Evolutionary conservation across 306 rosid species (phyloP).

Genomic region (Quercus robur): DNA sequence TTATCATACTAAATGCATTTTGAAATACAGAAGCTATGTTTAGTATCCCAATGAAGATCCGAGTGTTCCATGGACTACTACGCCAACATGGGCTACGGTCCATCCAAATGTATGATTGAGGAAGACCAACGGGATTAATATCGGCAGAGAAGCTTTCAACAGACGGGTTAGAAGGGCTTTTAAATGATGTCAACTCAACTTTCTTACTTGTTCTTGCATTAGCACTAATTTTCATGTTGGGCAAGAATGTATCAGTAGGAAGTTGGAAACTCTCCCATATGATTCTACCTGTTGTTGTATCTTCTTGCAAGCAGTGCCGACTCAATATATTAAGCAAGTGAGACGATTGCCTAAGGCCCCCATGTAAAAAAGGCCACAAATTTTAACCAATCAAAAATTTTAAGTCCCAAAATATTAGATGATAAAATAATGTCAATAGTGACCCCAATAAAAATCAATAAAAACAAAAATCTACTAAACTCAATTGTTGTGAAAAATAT

Average conservation of each 20-base stretch:
- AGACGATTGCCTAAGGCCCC: too few relatives aligned
- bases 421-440: too few relatives aligned
- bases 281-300: background rate
- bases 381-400: too few relatives aligned
- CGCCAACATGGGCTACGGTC: conserved; percentile 39
- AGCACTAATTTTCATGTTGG: conserved; percentile 24
- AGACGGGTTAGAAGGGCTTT: conserved; percentile 34
- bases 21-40: conserved; percentile 28
- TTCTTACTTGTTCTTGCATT: conserved; percentile 23
- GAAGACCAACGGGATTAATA: conserved; percentile 21
- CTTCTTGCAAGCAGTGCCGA: conserved; percentile 25
- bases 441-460: too few relatives aligned
- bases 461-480: too few relatives aligned
- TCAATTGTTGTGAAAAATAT: too few relatives aligned
- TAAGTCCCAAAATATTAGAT: too few relatives aligned
- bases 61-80: conserved; percentile 50
- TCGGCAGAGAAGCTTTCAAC: conserved; percentile 19
- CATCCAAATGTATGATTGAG: conserved; percentile 43
- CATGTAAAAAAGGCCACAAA: too few relatives aligned
- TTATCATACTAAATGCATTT: conserved; percentile 19
- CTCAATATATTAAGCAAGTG: background rate
- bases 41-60: conserved; percentile 39
- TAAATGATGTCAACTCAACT: conserved; percentile 33
- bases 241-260: conserved; percentile 36
- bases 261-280: conserved; percentile 47